Evolutionary conservation across 352 stramenopile species (phyloP).

Genomic region (Pelagophyceae sp.): DNA sequence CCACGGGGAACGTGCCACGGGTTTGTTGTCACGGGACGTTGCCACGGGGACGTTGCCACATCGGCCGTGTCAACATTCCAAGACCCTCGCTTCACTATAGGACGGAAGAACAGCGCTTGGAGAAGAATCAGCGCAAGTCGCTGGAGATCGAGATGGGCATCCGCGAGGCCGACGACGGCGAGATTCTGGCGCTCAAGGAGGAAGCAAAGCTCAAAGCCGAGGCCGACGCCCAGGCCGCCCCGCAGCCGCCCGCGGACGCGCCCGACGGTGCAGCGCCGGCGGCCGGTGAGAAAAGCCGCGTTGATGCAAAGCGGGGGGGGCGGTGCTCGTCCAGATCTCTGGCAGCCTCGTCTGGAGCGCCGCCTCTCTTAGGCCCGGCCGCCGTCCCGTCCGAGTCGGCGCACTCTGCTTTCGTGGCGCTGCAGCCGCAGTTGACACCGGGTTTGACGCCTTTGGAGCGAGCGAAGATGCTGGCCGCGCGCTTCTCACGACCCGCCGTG

Average conservation of each 20-base stretch:
- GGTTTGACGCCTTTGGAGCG: background rate
- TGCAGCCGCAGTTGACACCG: background rate
- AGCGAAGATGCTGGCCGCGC: background rate
- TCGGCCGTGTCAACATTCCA: too few species aligned
- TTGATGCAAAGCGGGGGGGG: background rate
- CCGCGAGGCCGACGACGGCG: slow-evolving; percentile 36
- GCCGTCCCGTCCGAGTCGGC: background rate
- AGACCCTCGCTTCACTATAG: too few species aligned
- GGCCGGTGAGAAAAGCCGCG: background rate
- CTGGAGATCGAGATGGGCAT: slow-evolving; percentile 25
- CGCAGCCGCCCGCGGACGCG: background rate
- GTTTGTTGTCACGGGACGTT: too few species aligned
- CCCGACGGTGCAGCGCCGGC: background rate
- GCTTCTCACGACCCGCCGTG: background rate
- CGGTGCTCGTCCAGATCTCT: background rate
- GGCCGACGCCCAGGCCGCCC: background rate
- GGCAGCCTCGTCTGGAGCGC: background rate
- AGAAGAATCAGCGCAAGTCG: background rate
- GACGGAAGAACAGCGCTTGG: background rate
- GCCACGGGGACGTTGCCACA: too few species aligned
- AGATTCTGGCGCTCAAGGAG: slow-evolving; percentile 30
- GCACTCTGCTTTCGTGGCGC: background rate
- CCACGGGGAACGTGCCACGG: too few species aligned
- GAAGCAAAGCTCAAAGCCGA: background rate
- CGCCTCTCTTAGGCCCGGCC: background rate